Conservation (phyloP, 2,329 filamentous ascomycete genomes). For the Penicillium sp. region DNA sequence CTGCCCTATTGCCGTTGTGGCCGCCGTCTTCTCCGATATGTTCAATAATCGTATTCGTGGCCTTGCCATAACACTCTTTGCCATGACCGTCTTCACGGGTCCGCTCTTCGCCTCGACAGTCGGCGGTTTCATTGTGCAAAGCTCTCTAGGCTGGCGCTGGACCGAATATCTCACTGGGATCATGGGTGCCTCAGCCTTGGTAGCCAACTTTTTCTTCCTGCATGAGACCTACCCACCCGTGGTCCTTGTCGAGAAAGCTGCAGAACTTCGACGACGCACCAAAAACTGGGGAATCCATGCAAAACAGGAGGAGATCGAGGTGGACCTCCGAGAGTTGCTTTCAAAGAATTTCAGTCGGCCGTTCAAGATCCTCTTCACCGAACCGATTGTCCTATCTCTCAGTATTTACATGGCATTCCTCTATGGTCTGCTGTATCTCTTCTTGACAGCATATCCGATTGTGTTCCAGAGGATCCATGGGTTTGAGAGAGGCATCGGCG, state of each 20-base stretch:
- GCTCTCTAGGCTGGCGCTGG: constrained; percentile 51
- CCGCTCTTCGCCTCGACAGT: constrained; percentile 51
- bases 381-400: constrained; percentile 43
- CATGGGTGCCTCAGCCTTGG: constrained; percentile 51
- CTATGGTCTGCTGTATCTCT: constrained; percentile 33
- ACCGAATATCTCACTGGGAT: constrained; percentile 51
- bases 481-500: constrained; percentile 65
- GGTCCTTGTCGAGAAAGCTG: constrained; percentile 50
- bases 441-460: constrained; percentile 35
- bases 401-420: constrained; percentile 35
- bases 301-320: constrained; percentile 45
- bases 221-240: constrained; percentile 56
- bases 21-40: constrained; percentile 55
- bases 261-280: constrained; percentile 9
- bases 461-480: constrained; percentile 34
- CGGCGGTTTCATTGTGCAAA: constrained; percentile 51
- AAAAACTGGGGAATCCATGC: constrained; percentile 42
- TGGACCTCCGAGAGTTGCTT: constrained; percentile 6
- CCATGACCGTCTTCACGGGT: constrained; percentile 50
- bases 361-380: constrained; percentile 41
- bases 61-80: constrained; percentile 48
- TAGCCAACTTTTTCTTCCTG: constrained; percentile 49
- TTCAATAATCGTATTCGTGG: constrained; percentile 48
- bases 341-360: constrained; percentile 49
- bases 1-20: constrained; percentile 51